Evolutionary conservation across 225 moss, liverwort and hornwort species (phyloP).

Genomic region (Takakia lepidozioides): DNA sequence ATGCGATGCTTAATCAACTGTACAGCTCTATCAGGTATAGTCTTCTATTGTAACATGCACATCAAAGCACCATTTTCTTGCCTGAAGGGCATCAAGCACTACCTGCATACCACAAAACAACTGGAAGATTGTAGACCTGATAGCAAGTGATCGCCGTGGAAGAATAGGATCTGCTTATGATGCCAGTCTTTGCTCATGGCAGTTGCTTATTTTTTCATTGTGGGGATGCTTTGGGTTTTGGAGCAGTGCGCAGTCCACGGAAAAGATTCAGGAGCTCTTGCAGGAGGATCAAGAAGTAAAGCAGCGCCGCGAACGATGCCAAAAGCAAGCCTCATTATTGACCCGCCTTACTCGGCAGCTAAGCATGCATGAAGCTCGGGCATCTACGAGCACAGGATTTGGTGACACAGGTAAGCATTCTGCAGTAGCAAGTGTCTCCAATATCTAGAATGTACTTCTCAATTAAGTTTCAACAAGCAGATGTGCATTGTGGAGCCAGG

Average conservation of each 20-base stretch:
- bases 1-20: conserved; percentile 65
- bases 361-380: conserved; percentile 58
- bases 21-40: conserved; percentile 59
- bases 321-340: conserved; percentile 48
- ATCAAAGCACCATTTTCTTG: no score
- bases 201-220: no score
- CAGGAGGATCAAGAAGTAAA: conserved; percentile 70
- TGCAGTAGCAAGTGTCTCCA: conserved; percentile 4
- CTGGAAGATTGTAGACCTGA: no score
- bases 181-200: no score
- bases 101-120: no score
- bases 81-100: no score
- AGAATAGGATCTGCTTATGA: no score
- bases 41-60: no score
- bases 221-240: no score
- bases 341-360: conserved; percentile 54
- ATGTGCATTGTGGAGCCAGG: background rate
- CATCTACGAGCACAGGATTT: conserved; percentile 20
- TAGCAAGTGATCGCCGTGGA: no score
- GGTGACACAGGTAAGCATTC: conserved; percentile 40
- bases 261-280: conserved; percentile 53
- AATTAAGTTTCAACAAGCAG: background rate
- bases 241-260: conserved; percentile 48
- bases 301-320: conserved; percentile 47
- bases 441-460: background rate